These are phyloP conservation scores for Strobilomyces dryophilus DNA, from an alignment of 768 basidiomycete species.

Conservation along the genomic window DNA sequence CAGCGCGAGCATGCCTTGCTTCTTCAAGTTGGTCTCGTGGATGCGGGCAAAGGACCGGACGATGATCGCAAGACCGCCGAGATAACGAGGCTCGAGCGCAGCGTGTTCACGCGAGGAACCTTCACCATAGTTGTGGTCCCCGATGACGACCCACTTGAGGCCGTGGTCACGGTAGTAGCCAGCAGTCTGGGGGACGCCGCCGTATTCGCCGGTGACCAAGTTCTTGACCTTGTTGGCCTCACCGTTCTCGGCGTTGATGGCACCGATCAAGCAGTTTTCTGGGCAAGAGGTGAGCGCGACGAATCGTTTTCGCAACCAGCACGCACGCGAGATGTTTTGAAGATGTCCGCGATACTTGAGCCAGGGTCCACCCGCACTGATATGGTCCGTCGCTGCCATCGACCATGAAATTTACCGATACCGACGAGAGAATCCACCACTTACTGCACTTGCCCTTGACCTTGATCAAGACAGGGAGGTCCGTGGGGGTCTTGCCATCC, in stretches of 20 bases:
- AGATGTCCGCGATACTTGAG: constrained; percentile 99
- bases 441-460: constrained; percentile 98
- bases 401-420: background rate
- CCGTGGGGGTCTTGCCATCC: constrained; percentile 88
- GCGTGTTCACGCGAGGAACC: constrained; percentile 98
- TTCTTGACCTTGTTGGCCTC: constrained; percentile 97
- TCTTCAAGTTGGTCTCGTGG: constrained; percentile 98
- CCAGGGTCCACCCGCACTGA: constrained; percentile 98
- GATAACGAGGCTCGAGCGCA: constrained; percentile 91
- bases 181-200: constrained; percentile 78
- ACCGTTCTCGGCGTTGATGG: constrained; percentile 91
- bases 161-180: constrained; percentile 86
- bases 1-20: constrained; percentile 97
- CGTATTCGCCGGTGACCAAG: constrained; percentile 82
- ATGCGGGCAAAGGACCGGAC: constrained; percentile 96
- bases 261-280: constrained; percentile 98
- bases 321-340: constrained; percentile 92
- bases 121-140: constrained; percentile 95
- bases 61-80: constrained; percentile 94
- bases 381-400: constrained; percentile 77
- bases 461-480: constrained; percentile 95
- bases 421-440: constrained; percentile 27
- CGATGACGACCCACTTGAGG: constrained; percentile 96
- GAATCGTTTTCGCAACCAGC: background rate
- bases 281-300: constrained; percentile 8